Conservation (phyloP, 495 filamentous ascomycete species). For the Ramalina peruviana region DNA sequence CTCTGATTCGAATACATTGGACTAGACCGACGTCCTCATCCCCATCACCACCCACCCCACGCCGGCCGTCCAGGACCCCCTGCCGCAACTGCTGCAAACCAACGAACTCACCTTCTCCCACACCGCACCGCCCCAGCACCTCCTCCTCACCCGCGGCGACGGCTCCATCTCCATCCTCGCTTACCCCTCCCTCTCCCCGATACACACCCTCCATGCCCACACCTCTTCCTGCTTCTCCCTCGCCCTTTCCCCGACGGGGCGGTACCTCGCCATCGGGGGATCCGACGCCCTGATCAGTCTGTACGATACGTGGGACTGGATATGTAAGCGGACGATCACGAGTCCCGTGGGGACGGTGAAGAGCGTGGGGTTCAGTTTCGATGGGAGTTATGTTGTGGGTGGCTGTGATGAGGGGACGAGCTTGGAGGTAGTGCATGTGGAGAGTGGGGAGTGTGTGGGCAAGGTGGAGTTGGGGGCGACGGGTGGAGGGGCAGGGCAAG, state of each 20-base stretch:
- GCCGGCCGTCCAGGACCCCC: conserved; percentile 39
- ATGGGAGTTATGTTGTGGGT: conserved; percentile 74
- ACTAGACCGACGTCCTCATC: conserved; percentile 55
- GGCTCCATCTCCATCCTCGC: conserved; percentile 69
- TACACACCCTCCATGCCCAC: conserved; percentile 64
- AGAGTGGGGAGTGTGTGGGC: conserved; percentile 76
- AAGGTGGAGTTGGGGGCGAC: conserved; percentile 52
- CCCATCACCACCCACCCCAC: conserved; percentile 32
- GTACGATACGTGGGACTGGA: conserved; percentile 89
- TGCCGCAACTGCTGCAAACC: conserved; percentile 61
- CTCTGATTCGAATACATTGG: neutral
- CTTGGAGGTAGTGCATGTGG: conserved; percentile 49
- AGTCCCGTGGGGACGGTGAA: conserved; percentile 66
- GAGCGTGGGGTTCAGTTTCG: conserved; percentile 81
- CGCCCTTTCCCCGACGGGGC: conserved; percentile 58
- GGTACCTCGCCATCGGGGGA: conserved; percentile 76
- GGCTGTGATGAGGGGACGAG: conserved; percentile 62
- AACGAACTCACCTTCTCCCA: conserved; percentile 77
- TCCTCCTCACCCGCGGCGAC: conserved; percentile 74
- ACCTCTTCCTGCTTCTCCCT: conserved; percentile 62
- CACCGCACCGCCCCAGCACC: conserved; percentile 26
- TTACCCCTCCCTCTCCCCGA: conserved; percentile 38
- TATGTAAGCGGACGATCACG: conserved; percentile 68
- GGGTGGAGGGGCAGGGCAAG: conserved; percentile 28
- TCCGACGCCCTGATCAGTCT: conserved; percentile 77